These are phyloP conservation scores for Solidago caesia DNA, from an alignment of 129 eudicot species.

Conservation along the genomic window DNA sequence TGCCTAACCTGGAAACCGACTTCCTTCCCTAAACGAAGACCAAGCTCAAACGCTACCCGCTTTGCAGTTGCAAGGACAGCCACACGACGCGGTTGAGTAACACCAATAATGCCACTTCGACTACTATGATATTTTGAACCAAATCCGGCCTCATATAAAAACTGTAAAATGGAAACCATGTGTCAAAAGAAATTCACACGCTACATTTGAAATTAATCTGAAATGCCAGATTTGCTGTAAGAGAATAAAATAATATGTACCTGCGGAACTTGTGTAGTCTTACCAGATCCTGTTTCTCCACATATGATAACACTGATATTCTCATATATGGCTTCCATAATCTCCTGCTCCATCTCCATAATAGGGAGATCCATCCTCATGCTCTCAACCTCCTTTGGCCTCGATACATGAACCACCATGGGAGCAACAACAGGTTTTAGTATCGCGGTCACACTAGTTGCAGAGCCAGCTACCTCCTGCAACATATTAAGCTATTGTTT, in stretches of 20 bases:
- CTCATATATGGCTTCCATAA: conserved; percentile 96
- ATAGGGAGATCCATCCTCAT: conserved; percentile 82
- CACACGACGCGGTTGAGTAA: conserved; percentile 98
- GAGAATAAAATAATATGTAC: conserved; percentile 31
- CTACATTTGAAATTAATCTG: not conserved
- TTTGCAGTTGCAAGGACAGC: conserved; percentile 96
- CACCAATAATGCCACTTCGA: conserved; percentile 85
- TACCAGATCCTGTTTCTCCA: conserved; percentile 99
- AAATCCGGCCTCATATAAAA: conserved; percentile 92
- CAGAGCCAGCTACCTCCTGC: conserved; percentile 39
- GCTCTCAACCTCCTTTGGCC: conserved; percentile 82
- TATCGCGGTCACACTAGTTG: conserved; percentile 22
- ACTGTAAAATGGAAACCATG: conserved; percentile 46
- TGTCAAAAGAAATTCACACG: conserved; percentile 8
- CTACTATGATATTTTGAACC: conserved; percentile 43
- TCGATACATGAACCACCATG: conserved; percentile 64
- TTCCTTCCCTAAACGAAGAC: conserved; percentile 77
- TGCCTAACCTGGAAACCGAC: conserved; percentile 96
- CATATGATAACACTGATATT: conserved; percentile 72
- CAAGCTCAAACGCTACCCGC: conserved; percentile 94
- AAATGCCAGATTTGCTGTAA: too few relatives aligned
- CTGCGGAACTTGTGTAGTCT: conserved; percentile 99
- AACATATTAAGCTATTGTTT: conserved; percentile 16
- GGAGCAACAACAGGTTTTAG: conserved; percentile 36
- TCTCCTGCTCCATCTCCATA: conserved; percentile 98